Conservation (phyloP, 2,329 filamentous ascomycete genomes). For the Fusarium denticulatum region DNA sequence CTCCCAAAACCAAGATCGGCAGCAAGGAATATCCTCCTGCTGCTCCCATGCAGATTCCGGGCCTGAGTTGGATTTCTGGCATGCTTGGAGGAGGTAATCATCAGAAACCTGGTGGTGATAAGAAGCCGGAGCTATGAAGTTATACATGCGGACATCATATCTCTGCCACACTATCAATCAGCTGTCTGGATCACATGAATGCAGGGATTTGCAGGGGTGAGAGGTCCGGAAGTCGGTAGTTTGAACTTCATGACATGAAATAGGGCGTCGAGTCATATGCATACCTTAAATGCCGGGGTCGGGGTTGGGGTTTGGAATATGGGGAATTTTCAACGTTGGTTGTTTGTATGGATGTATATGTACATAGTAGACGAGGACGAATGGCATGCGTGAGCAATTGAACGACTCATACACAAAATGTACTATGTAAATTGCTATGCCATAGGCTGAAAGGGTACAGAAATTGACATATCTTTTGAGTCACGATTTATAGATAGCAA, state of each 20-base stretch:
- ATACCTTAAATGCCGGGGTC: not conserved
- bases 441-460: not conserved
- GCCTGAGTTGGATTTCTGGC: slow-evolving; percentile 51
- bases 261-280: slow-evolving; percentile 16
- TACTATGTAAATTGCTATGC: not conserved
- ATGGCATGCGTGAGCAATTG: not conserved
- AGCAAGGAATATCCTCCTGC: slow-evolving; percentile 59
- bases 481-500: not conserved
- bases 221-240: not conserved
- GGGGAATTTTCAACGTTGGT: not conserved
- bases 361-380: not conserved
- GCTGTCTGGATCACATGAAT: not conserved
- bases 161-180: not conserved
- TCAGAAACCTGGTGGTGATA: not conserved
- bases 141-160: not conserved
- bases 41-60: slow-evolving; percentile 52
- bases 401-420: not conserved
- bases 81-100: slow-evolving; percentile 31
- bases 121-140: slow-evolving; percentile 36
- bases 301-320: not conserved
- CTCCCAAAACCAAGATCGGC: slow-evolving; percentile 54
- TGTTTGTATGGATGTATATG: not conserved
- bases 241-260: slow-evolving; percentile 11
- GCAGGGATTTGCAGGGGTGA: not conserved
- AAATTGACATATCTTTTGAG: not conserved